Evolutionary conservation across 1,284 basidiomycete species (phyloP).

Genomic region (Schizopora paradoxa): DNA sequence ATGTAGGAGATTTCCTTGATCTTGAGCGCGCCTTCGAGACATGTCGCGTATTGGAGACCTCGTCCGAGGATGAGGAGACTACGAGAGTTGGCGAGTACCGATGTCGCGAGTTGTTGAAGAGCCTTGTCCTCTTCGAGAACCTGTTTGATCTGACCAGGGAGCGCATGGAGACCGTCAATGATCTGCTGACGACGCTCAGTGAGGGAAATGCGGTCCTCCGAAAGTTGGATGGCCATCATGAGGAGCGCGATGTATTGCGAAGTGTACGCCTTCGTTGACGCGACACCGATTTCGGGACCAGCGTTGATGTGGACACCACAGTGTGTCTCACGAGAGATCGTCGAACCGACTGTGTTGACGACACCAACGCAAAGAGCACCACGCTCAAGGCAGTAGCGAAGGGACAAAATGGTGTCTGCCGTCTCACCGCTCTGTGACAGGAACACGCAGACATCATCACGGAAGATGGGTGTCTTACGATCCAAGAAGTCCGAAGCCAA

Average conservation of each 20-base stretch:
- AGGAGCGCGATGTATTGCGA: constrained; percentile 98
- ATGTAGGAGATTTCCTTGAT: constrained; percentile 99
- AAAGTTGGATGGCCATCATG: constrained; percentile 97
- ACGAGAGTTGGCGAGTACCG: constrained; percentile 75
- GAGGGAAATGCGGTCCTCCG: constrained; percentile 94
- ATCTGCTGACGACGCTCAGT: constrained; percentile 88
- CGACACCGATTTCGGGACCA: constrained; percentile 98
- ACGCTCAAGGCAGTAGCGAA: constrained; percentile 95
- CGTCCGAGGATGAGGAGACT: constrained; percentile 96
- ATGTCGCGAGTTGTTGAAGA: constrained; percentile 80
- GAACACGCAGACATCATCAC: constrained; percentile 97
- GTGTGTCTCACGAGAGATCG: constrained; percentile 97
- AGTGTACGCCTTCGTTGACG: constrained; percentile 99
- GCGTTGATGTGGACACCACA: constrained; percentile 99
- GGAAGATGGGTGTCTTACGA: constrained; percentile 98
- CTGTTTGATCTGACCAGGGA: constrained; percentile 86
- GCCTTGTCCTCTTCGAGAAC: constrained; percentile 80
- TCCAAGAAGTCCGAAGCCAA: constrained; percentile 98
- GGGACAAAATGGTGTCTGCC: constrained; percentile 94
- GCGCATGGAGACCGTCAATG: constrained; percentile 88
- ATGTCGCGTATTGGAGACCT: constrained; percentile 97
- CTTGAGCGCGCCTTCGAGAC: constrained; percentile 97
- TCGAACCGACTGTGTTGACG: constrained; percentile 98
- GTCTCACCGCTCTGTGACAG: constrained; percentile 98
- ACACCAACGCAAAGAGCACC: constrained; percentile 96